These are phyloP conservation scores for Amaranthus palmeri DNA, from an alignment of 148 eudicot species.

Conservation along the genomic window DNA sequence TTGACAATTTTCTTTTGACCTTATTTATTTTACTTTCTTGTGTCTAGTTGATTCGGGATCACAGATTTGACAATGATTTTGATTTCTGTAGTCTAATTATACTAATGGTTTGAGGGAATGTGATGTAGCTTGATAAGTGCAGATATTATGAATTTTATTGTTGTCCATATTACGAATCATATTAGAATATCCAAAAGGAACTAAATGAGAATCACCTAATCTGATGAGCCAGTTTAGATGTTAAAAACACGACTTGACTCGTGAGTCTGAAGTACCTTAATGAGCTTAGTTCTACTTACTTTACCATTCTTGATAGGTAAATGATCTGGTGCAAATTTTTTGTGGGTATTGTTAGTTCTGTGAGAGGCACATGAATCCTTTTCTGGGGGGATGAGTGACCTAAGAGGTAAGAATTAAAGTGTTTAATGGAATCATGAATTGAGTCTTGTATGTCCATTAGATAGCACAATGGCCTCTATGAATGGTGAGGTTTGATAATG, in stretches of 20 bases:
- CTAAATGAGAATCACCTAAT: too few relatives aligned
- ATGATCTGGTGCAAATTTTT: not conserved
- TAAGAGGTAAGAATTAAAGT: not conserved
- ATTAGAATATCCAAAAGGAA: too few relatives aligned
- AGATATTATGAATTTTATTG: too few relatives aligned
- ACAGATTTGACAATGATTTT: not conserved
- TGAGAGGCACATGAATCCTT: not conserved
- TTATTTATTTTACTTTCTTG: slow-evolving; percentile 5
- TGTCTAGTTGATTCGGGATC: not conserved
- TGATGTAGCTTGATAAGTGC: not conserved
- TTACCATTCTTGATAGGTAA: not conserved
- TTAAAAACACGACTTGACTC: too few relatives aligned
- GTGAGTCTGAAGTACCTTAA: not conserved
- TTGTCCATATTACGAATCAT: too few relatives aligned
- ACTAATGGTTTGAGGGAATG: not conserved
- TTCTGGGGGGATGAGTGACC: not conserved
- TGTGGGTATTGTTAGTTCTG: not conserved
- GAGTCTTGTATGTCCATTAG: too few relatives aligned
- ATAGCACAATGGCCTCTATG: not conserved
- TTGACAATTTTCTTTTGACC: not conserved
- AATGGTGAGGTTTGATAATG: not conserved
- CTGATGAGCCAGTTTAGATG: too few relatives aligned
- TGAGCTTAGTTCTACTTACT: not conserved
- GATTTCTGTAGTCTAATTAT: not conserved
- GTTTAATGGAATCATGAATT: not conserved